Evolutionary conservation across 208 protist species (phyloP).

Genomic region (Angomonas ambiguus): DNA sequence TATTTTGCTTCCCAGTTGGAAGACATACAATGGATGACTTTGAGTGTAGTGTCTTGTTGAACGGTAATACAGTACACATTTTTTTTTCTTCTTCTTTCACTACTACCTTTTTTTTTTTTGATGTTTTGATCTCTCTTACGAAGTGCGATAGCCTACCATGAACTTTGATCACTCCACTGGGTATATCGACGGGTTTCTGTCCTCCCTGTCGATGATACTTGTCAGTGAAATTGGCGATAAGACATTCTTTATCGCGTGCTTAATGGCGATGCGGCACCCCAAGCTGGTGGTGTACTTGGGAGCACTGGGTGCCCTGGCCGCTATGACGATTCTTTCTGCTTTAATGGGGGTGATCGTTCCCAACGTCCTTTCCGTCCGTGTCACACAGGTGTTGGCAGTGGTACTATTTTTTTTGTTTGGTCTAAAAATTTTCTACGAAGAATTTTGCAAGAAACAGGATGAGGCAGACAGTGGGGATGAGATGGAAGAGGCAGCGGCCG

Average conservation of each 20-base stretch:
- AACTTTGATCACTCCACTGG: background rate
- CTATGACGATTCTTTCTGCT: slow-evolving; percentile 93
- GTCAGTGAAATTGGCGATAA: slow-evolving; percentile 94
- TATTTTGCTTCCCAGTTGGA: too few relatives aligned
- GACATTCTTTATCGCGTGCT: slow-evolving; percentile 96
- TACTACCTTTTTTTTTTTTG: background rate
- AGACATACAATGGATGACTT: too few relatives aligned
- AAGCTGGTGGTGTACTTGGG: slow-evolving; percentile 81
- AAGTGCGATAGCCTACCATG: too few relatives aligned
- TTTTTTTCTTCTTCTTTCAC: background rate
- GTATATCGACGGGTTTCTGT: slow-evolving; percentile 80
- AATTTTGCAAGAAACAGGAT: slow-evolving; percentile 37
- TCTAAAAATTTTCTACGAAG: slow-evolving; percentile 82
- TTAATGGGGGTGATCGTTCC: slow-evolving; percentile 82
- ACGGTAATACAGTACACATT: background rate
- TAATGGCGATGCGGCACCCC: slow-evolving; percentile 93
- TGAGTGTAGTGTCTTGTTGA: too few relatives aligned
- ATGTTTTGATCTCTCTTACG: background rate
- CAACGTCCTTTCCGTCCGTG: slow-evolving; percentile 70
- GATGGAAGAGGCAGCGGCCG: slow-evolving; percentile 79
- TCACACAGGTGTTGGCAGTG: slow-evolving; percentile 85
- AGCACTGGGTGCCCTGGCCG: slow-evolving; percentile 78
- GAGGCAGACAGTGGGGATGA: slow-evolving; percentile 82
- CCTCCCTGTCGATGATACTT: slow-evolving; percentile 88
- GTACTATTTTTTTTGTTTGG: slow-evolving; percentile 91